A percentile compares a stretch with the other conserved stretches of the same genome.
phyloP scores from a whole-genome alignment of 169 alveolate species.

The Cryptosporidium viatorum region DNA sequence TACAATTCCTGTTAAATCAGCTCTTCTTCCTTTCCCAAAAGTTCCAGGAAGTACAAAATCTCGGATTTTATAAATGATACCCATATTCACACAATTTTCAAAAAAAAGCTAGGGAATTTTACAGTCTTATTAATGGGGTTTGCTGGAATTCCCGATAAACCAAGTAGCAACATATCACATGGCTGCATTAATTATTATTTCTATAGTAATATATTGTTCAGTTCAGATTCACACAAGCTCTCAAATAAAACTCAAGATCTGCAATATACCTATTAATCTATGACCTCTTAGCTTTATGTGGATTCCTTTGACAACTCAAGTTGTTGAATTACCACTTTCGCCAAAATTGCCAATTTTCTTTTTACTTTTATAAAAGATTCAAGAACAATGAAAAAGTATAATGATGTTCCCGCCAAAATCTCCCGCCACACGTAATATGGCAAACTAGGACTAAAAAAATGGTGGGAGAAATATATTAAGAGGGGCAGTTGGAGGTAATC shows the following conservation, averaged over 20 bases:
- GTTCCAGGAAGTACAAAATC: conserved; percentile 72
- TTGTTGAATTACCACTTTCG: neutral
- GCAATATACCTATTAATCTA: neutral
- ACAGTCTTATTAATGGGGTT: neutral
- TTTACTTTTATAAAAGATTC: neutral
- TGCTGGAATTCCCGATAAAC: neutral
- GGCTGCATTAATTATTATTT: neutral
- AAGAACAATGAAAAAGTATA: neutral
- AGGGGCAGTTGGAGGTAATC: neutral
- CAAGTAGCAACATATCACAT: neutral
- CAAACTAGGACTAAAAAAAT: neutral
- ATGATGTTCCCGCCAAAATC: neutral
- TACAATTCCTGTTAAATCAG: conserved; percentile 38
- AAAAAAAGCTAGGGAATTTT: neutral
- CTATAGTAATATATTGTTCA: neutral
- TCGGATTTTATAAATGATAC: neutral
- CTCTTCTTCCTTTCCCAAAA: conserved; percentile 64
- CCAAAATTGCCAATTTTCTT: neutral
- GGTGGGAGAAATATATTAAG: neutral
- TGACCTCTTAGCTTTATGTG: neutral
- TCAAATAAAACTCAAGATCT: neutral
- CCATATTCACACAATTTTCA: neutral
- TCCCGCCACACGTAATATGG: conserved; percentile 8
- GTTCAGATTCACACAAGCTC: neutral
- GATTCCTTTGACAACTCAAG: too few species aligned